A percentile compares a stretch with the other conserved stretches of the same genome.
phyloP scores from a whole-genome alignment of 495 filamentous ascomycete species.

The Neurospora discreta region DNA sequence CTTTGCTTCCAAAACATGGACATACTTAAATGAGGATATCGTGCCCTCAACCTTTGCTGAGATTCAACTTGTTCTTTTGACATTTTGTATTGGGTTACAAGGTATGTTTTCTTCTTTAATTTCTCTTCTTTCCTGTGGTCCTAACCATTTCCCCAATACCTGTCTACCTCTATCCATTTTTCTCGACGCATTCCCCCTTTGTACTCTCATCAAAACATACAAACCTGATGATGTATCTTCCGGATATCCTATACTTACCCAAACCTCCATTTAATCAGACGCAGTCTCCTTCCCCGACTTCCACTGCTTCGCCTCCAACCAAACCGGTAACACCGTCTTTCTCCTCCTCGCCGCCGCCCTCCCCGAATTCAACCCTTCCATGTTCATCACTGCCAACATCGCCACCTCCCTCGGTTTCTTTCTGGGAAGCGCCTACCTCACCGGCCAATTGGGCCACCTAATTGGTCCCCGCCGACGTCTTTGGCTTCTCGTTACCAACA shows the following conservation, averaged over 20 bases:
- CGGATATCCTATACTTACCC: too few relatives aligned
- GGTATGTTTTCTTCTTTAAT: slow-evolving; percentile 5
- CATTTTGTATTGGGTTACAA: slow-evolving; percentile 32
- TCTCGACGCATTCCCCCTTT: too few relatives aligned
- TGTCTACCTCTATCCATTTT: too few relatives aligned
- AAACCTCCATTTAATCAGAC: slow-evolving; percentile 39
- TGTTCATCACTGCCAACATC: slow-evolving; percentile 42
- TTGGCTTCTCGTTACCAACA: slow-evolving; percentile 42
- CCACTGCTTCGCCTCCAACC: slow-evolving; percentile 54
- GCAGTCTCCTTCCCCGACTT: slow-evolving; percentile 51
- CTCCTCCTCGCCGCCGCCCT: slow-evolving; percentile 42
- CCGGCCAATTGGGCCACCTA: slow-evolving; percentile 45
- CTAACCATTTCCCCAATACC: neutral
- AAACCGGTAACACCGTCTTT: slow-evolving; percentile 54
- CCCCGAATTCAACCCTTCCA: slow-evolving; percentile 34
- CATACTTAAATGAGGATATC: slow-evolving; percentile 27
- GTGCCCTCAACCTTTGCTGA: slow-evolving; percentile 27
- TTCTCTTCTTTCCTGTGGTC: neutral
- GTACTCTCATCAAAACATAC: too few relatives aligned
- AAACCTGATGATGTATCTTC: too few relatives aligned
- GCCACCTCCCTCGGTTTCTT: slow-evolving; percentile 44
- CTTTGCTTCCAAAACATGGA: slow-evolving; percentile 19
- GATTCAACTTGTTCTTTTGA: slow-evolving; percentile 31
- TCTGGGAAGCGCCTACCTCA: slow-evolving; percentile 34
- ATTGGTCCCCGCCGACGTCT: slow-evolving; percentile 37